Conservation (phyloP, 345 rosid genomes). For the Heritiera fomes region DNA sequence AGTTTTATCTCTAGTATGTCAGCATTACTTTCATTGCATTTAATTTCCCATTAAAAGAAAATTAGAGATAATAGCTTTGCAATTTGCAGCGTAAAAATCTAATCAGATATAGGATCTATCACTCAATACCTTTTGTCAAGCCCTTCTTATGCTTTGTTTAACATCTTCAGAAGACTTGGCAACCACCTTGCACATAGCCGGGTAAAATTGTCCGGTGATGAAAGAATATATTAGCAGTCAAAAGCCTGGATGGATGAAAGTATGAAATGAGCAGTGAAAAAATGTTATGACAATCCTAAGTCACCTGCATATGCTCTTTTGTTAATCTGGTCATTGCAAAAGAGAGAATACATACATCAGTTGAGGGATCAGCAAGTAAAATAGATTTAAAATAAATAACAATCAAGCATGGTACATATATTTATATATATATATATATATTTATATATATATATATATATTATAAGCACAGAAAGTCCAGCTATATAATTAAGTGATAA, state of each 20-base stretch:
- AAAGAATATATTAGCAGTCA: not conserved
- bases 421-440: no score
- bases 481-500: no score
- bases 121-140: conserved; percentile 72
- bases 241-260: not conserved
- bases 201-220: conserved; percentile 20
- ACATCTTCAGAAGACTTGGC: conserved; percentile 49
- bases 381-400: not conserved
- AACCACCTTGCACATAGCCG: conserved; percentile 91
- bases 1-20: conserved; percentile 4
- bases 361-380: conserved; percentile 10
- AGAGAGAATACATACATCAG: not conserved
- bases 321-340: no score
- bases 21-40: not conserved
- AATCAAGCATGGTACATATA: no score
- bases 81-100: not conserved
- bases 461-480: not conserved
- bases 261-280: not conserved
- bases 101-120: not conserved
- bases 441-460: no score
- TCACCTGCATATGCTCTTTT: no score
- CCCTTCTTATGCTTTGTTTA: conserved; percentile 77
- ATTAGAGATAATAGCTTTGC: not conserved
- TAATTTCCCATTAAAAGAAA: not conserved
- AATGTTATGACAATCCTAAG: no score